These are phyloP conservation scores for Pseudogymnoascus sp. DNA, from an alignment of 2,329 filamentous ascomycete genomes.

Conservation along the genomic window DNA sequence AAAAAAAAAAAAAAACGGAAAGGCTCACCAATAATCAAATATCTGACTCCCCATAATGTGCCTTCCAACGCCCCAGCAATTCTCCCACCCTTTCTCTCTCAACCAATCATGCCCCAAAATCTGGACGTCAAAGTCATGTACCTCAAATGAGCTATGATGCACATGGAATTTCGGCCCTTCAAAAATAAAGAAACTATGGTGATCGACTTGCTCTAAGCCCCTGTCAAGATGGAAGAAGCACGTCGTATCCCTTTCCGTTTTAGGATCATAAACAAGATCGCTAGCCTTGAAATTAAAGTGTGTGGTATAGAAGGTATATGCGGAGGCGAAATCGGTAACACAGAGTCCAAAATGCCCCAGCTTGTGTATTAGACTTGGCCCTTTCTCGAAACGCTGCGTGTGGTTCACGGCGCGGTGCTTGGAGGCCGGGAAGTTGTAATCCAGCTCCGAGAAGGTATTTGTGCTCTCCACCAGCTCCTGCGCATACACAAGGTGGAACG, in stretches of 20 bases:
- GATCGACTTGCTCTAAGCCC: constrained; percentile 41
- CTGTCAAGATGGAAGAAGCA: constrained; percentile 47
- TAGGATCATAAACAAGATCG: constrained; percentile 29
- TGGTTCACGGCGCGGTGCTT: constrained; percentile 41
- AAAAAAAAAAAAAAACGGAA: neutral
- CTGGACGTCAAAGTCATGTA: constrained; percentile 64
- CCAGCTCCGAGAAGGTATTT: constrained; percentile 33
- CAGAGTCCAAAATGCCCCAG: constrained; percentile 47
- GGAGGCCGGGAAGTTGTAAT: constrained; percentile 40
- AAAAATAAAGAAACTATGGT: constrained; percentile 46
- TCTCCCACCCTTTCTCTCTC: constrained; percentile 50
- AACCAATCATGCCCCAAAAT: constrained; percentile 63
- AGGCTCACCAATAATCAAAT: constrained; percentile 55
- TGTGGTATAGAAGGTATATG: constrained; percentile 41
- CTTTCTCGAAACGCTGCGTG: constrained; percentile 44
- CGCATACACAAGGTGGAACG: constrained; percentile 48
- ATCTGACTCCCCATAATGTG: constrained; percentile 64
- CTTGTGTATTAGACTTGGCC: constrained; percentile 42
- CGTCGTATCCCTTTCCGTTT: constrained; percentile 31
- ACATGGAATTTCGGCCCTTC: constrained; percentile 25
- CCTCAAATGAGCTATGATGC: constrained; percentile 62
- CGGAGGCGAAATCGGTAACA: constrained; percentile 41
- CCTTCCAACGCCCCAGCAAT: constrained; percentile 62
- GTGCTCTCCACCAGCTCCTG: constrained; percentile 36
- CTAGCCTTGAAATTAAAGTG: constrained; percentile 45